Evolutionary conservation across 2,329 filamentous ascomycete genomes (phyloP), one percentile per base, ranked within the genome.

Genomic region (Rutstroemia sp.): DNA sequence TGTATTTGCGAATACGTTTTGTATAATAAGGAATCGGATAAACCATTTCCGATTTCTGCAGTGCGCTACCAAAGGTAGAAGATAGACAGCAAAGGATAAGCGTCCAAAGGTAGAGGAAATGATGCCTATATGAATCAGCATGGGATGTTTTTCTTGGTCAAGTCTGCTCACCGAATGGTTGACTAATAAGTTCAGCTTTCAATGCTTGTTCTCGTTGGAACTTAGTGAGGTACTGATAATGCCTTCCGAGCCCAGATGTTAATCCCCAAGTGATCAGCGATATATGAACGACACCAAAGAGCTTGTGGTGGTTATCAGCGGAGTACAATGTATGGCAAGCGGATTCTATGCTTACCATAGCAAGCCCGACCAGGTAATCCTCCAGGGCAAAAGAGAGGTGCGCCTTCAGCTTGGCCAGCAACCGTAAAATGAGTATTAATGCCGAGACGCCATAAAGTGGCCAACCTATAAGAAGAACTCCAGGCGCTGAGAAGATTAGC

Each of bases 391-490:
- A 54, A 30, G 34, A 7, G n/a, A 39, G 45, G 42, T 49, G 45
- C 19, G 41, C 34, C 18, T 37, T 54, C 37, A 30, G 25, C 30
- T 49, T 49, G 10, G 52, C 52, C 7, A 49, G 21, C 14, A 54
- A 49, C 19, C 52, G 34, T 41, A 54, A 21, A n/a, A 54, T 34
- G 49, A 54, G 49, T 27, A 49, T 23, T 3, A 49, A 12, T n/a
- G 37, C 52, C n/a, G 52, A 54, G 2, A 54, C 34, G 10, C 37
- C 52, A 19, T 54, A 54, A 1, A 54, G 45, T 21, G 52, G 52
- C 45, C 52, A 54, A n/a, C 34, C 39, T 54, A 54, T 42, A 9
- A 54, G n/a, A n/a, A 54, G 45, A 21, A 54, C 12, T 19, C 37
- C 6, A 3, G 45, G 18, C 0, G 37, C 45, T 54, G 21, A n/a